Conservation (phyloP, 2,329 filamentous ascomycete genomes). For the Arthrobotrys entomopaga region DNA sequence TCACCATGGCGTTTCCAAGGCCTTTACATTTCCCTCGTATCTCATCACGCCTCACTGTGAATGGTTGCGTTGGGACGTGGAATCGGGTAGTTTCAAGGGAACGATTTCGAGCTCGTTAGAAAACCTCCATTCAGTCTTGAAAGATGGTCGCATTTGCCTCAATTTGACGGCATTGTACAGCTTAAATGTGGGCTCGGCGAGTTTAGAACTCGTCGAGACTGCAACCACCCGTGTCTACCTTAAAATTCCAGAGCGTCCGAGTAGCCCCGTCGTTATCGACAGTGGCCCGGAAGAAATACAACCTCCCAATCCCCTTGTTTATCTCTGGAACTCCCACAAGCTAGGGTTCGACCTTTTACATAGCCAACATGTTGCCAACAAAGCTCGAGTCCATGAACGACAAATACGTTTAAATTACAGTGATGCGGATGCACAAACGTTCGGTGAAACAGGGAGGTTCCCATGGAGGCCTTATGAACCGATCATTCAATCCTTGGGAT, state of each 20-base stretch:
- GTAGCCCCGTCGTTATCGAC: not conserved
- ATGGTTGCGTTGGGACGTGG: conserved; percentile 35
- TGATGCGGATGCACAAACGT: conserved; percentile 9
- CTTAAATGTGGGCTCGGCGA: conserved; percentile 9
- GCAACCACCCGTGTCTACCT: conserved; percentile 22
- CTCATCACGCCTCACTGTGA: conserved; percentile 9
- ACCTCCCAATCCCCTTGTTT: conserved; percentile 9
- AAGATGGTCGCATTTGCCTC: conserved; percentile 9
- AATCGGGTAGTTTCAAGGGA: conserved; percentile 24
- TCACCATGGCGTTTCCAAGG: conserved; percentile 14
- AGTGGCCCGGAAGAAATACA: not conserved
- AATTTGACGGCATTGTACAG: conserved; percentile 17
- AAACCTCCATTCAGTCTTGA: not conserved
- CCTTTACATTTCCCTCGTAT: conserved; percentile 5
- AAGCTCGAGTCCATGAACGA: conserved; percentile 13
- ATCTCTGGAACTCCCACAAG: conserved; percentile 24
- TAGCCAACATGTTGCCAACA: conserved; percentile 13
- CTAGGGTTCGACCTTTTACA: conserved; percentile 35
- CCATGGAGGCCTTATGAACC: conserved; percentile 13
- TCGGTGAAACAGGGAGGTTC: not conserved
- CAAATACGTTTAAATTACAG: not conserved
- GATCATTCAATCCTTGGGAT: conserved; percentile 26
- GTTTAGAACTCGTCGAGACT: conserved; percentile 9
- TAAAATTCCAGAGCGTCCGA: not conserved
- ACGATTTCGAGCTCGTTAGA: conserved; percentile 1